phyloP scores from a whole-genome alignment of 768 basidiomycete genomes.

The Rhodotorula paludigena region DNA sequence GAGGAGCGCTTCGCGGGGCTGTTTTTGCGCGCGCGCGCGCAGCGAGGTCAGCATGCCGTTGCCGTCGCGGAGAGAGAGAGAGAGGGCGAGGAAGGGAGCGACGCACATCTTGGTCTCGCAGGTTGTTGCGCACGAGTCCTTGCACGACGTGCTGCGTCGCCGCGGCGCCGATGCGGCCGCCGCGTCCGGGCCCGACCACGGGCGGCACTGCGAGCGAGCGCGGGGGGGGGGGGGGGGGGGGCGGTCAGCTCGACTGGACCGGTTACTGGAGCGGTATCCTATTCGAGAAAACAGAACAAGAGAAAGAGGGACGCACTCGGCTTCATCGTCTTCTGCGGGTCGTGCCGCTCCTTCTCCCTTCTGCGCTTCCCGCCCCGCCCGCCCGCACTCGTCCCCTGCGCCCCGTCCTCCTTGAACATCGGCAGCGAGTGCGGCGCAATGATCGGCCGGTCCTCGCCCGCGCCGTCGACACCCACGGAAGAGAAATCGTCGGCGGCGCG shows the following conservation, averaged over 20 bases:
- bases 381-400: slow-evolving; percentile 51
- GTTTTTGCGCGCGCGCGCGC: slow-evolving; percentile 10
- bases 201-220: slow-evolving; percentile 59
- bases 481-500: slow-evolving; percentile 20
- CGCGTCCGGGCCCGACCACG: slow-evolving; percentile 83
- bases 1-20: slow-evolving; percentile 96
- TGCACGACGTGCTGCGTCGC: slow-evolving; percentile 96
- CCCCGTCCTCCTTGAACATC: slow-evolving; percentile 74
- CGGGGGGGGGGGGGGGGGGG: neutral
- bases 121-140: slow-evolving; percentile 83
- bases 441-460: slow-evolving; percentile 69
- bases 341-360: slow-evolving; percentile 78
- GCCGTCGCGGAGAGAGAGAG: too few species aligned
- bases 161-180: slow-evolving; percentile 91
- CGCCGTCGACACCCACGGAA: neutral
- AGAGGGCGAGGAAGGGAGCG: neutral
- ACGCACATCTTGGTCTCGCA: slow-evolving; percentile 82
- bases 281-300: neutral
- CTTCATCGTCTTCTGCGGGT: slow-evolving; percentile 83
- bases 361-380: slow-evolving; percentile 74
- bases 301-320: slow-evolving; percentile 50
- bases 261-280: neutral
- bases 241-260: neutral
- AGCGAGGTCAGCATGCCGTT: slow-evolving; percentile 36
- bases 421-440: slow-evolving; percentile 85